Evolutionary conservation across 371 early-diverging fungal genomes (phyloP), one percentile per base, ranked within the genome.

Genomic region (Syncephalis fuscata): DNA sequence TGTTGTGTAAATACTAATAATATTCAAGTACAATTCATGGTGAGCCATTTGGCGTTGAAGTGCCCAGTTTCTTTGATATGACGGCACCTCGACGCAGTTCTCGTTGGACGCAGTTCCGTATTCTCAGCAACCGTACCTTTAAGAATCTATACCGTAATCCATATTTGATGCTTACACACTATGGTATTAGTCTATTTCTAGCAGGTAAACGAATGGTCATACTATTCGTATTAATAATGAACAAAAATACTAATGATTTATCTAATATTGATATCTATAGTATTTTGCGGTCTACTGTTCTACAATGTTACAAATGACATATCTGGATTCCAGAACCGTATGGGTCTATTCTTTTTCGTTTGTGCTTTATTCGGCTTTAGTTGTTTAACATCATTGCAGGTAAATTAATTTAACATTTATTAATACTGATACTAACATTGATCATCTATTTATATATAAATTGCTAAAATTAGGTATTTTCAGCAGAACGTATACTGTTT

Each of bases 71-170:
- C 45, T 61, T 50, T 39, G 60, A 58, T 14, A 52, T 66, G 5
- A 57, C 48, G 11, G 61, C 70, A 2, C 65, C 60, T 46, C 64
- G 57, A 39, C 73, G 85, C 1, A 77, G 84, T 4, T 68, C 80
- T 0, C 69, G 72, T 51, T 65, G 66, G 48, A 75, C 74, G 2
- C 93, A 92, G 52, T 88, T 88, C 62, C 66, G 56, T 36, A 85
- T 92, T 20, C 60, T 92, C 25, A 76, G 82, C 16, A 72, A 76
- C 11, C 68, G 92, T 27, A 84, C 90, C 2, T 78, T 92, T 63
- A 82, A 80, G 53, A 85, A 90, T 54, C 63, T 92, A 8, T 88
- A 87, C 54, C 74, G 93, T 11, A 88, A 88, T 48, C 88, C 88
- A 2, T 73, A 80, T 62, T 62, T 89, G 37, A 78, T 92, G 75